Evolutionary conservation across 495 filamentous ascomycete species (phyloP), one percentile per base, ranked within the genome.

Genomic region (Aspergillus bridgeri): DNA sequence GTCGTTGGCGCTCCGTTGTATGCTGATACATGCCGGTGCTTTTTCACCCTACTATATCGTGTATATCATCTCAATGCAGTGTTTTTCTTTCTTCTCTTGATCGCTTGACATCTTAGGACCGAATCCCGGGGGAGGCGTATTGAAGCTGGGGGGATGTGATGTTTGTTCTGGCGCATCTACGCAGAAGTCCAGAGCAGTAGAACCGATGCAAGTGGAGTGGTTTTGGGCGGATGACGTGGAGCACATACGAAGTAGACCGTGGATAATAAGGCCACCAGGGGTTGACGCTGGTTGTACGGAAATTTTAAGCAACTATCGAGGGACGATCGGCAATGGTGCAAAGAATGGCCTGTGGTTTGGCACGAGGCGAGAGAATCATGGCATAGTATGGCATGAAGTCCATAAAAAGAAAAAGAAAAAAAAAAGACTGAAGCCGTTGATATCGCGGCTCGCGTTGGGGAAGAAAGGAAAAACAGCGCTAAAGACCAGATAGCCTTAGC

Each of bases 51-150:
- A 66, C 64, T 70, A 72, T 74, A 75, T 74, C 70, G 69, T 77
- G 74, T 77, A 77, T 71, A 77, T 77, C 74, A 77, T 67, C 65
- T 70, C 60, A 75, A 73, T 77, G 72, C 72, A 70, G 63, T 71
- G 73, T 72, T 66, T 33, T 48, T 48, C n/a, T 55, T 47, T 51
- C n/a, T 27, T 27, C 24, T 27, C 17, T 13, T 38, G 27, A 18
- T 29, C 33, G 9, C 0, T 11, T 38, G 11, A 15, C 33, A 13
- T 38, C 13, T 38, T 15, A 7, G 3, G 25, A 27, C 25, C 3
- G 25, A 27, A 9, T 9, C 27, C 6, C 27, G 6, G 33, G 33
- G 9, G 33, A 11, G 9, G 33, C 8, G 29, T 33, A 9, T 33
- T 33, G 29, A 15, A 38, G 33, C 33, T 38, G 0, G 3, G 13